These are phyloP conservation scores for Przewalskia tangutica DNA, from an alignment of 257 asterid species.

Conservation along the genomic window DNA sequence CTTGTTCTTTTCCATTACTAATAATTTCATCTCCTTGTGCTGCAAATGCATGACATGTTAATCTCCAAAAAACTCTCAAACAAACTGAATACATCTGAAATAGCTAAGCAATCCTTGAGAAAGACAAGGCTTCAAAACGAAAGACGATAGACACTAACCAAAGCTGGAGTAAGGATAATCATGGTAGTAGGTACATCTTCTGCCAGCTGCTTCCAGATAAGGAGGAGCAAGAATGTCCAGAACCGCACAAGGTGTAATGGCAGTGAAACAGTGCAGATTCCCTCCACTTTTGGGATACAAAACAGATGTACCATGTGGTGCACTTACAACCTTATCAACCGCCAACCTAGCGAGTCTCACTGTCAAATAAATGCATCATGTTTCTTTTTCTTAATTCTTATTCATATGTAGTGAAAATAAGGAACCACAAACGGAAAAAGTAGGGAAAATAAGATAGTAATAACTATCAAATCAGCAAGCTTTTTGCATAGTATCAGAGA, in stretches of 20 bases:
- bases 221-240: conserved; percentile 96
- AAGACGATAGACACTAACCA: conserved; percentile 32
- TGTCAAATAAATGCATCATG: conserved; percentile 20
- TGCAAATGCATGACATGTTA: conserved; percentile 21
- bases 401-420: not conserved
- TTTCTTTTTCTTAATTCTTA: not conserved
- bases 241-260: conserved; percentile 87
- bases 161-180: conserved; percentile 68
- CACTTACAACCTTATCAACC: conserved; percentile 65
- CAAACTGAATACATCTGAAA: not conserved
- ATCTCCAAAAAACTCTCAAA: not conserved
- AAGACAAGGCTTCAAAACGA: not conserved
- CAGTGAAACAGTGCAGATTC: conserved; percentile 86
- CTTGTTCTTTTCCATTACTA: conserved; percentile 33
- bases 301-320: conserved; percentile 59
- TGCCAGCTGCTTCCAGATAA: conserved; percentile 56
- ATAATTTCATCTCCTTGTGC: conserved; percentile 25
- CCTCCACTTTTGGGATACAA: conserved; percentile 84
- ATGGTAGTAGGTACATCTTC: conserved; percentile 76
- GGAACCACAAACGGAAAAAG: not conserved
- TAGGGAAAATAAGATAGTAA: not conserved
- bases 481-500: not conserved
- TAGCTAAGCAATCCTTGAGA: not conserved
- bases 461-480: not conserved
- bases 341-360: conserved; percentile 88